phyloP scores from a whole-genome alignment of 352 stramenopile species.

The Globisporangium solare region DNA sequence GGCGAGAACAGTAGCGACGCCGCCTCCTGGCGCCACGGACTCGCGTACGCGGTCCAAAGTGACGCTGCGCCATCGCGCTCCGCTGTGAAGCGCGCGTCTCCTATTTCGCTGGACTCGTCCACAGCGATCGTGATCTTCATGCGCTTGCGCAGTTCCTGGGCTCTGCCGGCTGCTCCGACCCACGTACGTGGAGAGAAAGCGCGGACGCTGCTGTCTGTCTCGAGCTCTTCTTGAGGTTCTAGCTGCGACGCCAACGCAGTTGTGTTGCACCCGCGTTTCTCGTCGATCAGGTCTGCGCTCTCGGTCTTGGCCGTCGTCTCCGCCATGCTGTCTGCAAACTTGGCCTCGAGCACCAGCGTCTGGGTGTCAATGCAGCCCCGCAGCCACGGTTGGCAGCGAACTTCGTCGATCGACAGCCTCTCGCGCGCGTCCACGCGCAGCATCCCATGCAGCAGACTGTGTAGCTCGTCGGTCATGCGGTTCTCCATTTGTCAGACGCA shows the following conservation, averaged over 20 bases:
- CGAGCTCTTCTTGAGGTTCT: conserved; percentile 6
- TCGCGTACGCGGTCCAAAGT: not conserved
- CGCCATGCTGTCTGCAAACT: conserved; percentile 12
- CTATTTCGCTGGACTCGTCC: not conserved
- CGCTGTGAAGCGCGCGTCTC: not conserved
- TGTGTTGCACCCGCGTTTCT: not conserved
- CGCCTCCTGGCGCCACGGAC: conserved; percentile 5
- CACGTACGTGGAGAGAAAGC: not conserved
- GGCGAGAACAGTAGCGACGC: conserved; percentile 6
- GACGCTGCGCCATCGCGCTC: not conserved
- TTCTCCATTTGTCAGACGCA: conserved; percentile 33
- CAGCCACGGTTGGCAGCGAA: conserved; percentile 43
- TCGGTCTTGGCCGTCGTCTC: not conserved
- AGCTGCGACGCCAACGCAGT: not conserved
- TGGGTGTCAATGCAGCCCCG: conserved; percentile 5
- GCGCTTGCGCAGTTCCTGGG: conserved; percentile 2
- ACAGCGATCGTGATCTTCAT: conserved; percentile 12
- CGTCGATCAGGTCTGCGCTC: not conserved
- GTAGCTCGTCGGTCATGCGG: conserved; percentile 24
- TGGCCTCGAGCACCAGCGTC: conserved; percentile 3
- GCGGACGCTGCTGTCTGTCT: not conserved
- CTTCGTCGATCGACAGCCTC: conserved; percentile 28
- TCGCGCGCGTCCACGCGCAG: conserved; percentile 29
- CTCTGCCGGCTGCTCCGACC: not conserved
- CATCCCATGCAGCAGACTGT: conserved; percentile 32